Conservation (phyloP, 805 yeast genomes). For the Kuraishia borneana region DNA sequence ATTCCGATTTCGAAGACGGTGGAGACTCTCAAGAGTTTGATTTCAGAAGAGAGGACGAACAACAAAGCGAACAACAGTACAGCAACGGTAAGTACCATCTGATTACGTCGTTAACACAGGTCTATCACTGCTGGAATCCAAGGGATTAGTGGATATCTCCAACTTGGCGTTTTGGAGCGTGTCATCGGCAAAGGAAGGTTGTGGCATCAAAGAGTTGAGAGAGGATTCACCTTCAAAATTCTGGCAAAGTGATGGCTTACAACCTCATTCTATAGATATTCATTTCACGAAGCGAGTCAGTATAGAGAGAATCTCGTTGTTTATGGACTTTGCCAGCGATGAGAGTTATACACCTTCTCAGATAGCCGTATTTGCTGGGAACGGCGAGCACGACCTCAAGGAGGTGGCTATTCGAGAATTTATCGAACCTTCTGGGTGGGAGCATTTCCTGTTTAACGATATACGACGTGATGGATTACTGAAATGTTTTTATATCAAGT, state of each 20-base stretch:
- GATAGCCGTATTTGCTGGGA: conserved; percentile 58
- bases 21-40: neutral
- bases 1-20: neutral
- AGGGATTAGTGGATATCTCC: conserved; percentile 65
- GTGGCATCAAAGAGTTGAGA: conserved; percentile 59
- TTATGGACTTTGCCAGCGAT: conserved; percentile 59
- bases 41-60: neutral
- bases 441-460: conserved; percentile 46
- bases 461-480: conserved; percentile 43
- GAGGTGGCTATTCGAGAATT: conserved; percentile 53
- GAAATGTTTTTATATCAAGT: conserved; percentile 54
- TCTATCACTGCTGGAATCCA: conserved; percentile 39
- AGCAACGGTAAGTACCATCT: neutral
- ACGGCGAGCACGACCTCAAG: conserved; percentile 66
- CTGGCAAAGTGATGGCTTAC: conserved; percentile 95
- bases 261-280: conserved; percentile 74
- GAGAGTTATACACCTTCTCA: conserved; percentile 88
- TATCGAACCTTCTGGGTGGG: conserved; percentile 72
- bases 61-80: neutral
- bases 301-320: conserved; percentile 58
- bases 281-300: conserved; percentile 72
- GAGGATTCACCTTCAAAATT: conserved; percentile 61
- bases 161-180: conserved; percentile 77
- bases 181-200: conserved; percentile 65
- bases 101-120: conserved; percentile 21